Evolutionary conservation across 2,329 filamentous ascomycete species (phyloP), one percentile per base, ranked within the genome.

Genomic region (Aspergillus floridensis): DNA sequence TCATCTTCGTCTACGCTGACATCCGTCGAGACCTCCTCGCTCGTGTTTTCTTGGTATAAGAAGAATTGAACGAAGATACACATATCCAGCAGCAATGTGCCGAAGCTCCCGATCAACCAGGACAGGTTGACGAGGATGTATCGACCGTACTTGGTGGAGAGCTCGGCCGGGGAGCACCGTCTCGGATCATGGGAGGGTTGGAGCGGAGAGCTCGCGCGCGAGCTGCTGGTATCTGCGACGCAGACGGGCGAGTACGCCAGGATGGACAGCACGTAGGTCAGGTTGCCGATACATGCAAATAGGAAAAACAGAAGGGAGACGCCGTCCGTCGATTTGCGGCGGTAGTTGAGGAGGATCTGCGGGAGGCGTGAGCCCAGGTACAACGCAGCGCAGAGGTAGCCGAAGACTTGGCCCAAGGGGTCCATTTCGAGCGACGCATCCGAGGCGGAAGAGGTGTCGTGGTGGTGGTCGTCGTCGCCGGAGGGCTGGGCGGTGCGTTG

Each of bases 281-380:
- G 76, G 74, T 99, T 99, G 2, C 95, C 95, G 5, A 98, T 86
- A 72, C 93, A 98, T 4, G 95, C 95, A 73, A 99, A 98, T 22
- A 98, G 81, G 79, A 98, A 98, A 78, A 98, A 99, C 11, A 98
- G 83, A 78, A 97, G 87, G 65, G 90, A 93, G 21, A 99, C 88
- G 3, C 95, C 95, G 58, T 98, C 93, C 1, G 93, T 97, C 48
- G 89, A 93, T 79, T 96, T 96, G 63, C 95, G 88, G 21, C 91
- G 86, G 79, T 91, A 96, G 76, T 98, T 99, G 56, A 98, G 85
- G 7, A 97, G 82, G 1, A 99, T 82, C 78, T 99, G 95, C 0
- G 95, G 95, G 6, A 98, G 77, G 8, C 95, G 89, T 0, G 90
- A 95, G 22, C 91, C 91, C 11, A 98, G 90, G 71, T 99, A 98